These are phyloP conservation scores for Neofusicoccum laricinum DNA, from an alignment of 2,329 filamentous ascomycete genomes.

Conservation along the genomic window DNA sequence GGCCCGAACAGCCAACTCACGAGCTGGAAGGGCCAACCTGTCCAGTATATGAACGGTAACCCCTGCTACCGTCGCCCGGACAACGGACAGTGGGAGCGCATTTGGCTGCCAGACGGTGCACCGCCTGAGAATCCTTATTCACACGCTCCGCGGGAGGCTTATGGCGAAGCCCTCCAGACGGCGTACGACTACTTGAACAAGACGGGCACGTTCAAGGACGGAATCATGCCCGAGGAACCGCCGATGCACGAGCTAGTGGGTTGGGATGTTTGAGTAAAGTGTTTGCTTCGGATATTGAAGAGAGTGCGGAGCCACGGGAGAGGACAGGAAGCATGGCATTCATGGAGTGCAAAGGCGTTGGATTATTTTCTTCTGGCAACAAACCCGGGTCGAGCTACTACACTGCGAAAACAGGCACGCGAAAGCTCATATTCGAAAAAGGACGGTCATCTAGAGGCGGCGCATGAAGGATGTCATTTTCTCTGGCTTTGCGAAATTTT, in stretches of 20 bases:
- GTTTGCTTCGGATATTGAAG: neutral
- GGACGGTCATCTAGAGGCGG: neutral
- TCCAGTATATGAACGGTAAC: constrained; percentile 49
- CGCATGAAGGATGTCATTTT: neutral
- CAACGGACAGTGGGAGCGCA: constrained; percentile 50
- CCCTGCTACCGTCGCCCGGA: neutral
- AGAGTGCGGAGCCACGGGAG: neutral
- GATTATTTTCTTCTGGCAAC: neutral
- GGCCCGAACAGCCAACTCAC: constrained; percentile 47
- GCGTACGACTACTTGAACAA: constrained; percentile 64
- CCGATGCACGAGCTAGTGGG: constrained; percentile 67
- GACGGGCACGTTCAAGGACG: constrained; percentile 66
- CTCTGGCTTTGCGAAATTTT: no score
- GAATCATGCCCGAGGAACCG: constrained; percentile 71
- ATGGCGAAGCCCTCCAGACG: constrained; percentile 57
- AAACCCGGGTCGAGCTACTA: neutral
- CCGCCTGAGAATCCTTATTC: constrained; percentile 57
- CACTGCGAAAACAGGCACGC: neutral
- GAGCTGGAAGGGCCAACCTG: constrained; percentile 62
- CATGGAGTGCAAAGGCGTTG: neutral
- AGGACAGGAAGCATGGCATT: neutral
- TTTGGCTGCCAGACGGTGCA: constrained; percentile 72
- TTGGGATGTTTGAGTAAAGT: constrained; percentile 10
- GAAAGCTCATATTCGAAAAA: neutral
- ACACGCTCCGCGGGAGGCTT: constrained; percentile 56